Base-by-base conservation (phyloP, 305 asterid species). In the Salvia sclarea region DNA sequence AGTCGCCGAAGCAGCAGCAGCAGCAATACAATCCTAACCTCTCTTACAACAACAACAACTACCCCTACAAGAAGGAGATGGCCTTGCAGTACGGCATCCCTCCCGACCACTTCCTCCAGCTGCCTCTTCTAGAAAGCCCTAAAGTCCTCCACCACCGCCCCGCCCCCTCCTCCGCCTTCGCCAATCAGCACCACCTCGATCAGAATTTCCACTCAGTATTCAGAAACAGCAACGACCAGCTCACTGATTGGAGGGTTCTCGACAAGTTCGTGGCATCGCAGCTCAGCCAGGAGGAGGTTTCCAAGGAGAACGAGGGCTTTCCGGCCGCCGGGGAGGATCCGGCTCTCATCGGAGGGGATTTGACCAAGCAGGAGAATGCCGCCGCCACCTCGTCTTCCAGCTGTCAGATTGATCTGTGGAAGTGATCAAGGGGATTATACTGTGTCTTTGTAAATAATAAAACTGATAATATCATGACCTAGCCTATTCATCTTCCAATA, bases 241-340 rank as follows among this genome's bases (percentile, higher is more conserved):
- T 88, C 7, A 90, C 86, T 0, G 97, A 91, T 64, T 91, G 97
- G 97, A 77, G 97, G 69, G 85, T 88, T 1, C 88, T 91, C 11
- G 95, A 91, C 64, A 91, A 91, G 68, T 89, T 91, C 18, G 96
- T 91, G 21, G 97, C 97, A 2, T 91, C 96, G 3, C 96, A 89
- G 65, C 87, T 91, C 38, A 91, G 97, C 65, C 97, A 91, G 16
- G 96, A 81, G 52, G 95, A 80, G 40, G 48, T 66, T n/a, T 71
- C 83, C 0, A 85, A 85, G 61, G 88, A 81, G 40, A 78, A 79
- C 5, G 84, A 80, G 2, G 55, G 72, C 0, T 83, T 84, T 43
- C 75, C 74, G 5, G 75, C 58, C 3, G 35, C 49, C 8, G 82
- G 77, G 11, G 83, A 75, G 35, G 71, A n/a, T n/a, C n/a, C 85